These are phyloP conservation scores for Saururus chinensis DNA, from an alignment of 164 flowering plant species.

Conservation along the genomic window DNA sequence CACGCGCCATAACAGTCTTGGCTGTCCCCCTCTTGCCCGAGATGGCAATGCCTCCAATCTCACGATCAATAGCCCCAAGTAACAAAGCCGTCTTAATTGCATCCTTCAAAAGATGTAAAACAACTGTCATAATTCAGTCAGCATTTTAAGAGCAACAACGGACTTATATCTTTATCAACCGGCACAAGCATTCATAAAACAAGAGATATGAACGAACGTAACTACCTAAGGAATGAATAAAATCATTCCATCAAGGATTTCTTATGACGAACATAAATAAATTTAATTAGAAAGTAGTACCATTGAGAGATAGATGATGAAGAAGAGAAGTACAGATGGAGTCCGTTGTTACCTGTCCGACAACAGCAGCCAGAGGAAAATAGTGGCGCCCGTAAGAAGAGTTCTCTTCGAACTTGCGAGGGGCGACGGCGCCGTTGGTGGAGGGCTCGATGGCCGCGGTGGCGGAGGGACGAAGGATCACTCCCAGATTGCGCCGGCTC, in stretches of 20 bases:
- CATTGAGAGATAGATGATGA: no score
- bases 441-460: slow-evolving; percentile 35
- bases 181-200: no score
- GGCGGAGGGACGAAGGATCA: slow-evolving; percentile 9
- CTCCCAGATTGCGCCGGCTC: slow-evolving; percentile 6
- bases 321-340: no score
- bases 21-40: slow-evolving; percentile 95
- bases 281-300: no score
- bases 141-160: no score
- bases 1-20: slow-evolving; percentile 97
- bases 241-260: no score
- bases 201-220: no score
- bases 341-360: slow-evolving; percentile 57
- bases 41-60: slow-evolving; percentile 89
- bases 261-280: no score
- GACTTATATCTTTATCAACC: no score
- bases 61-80: slow-evolving; percentile 93
- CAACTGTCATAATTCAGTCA: no score
- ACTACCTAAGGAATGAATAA: no score
- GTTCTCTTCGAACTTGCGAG: slow-evolving; percentile 11
- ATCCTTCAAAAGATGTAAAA: slow-evolving; percentile 34
- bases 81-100: slow-evolving; percentile 89
- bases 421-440: slow-evolving; percentile 41
- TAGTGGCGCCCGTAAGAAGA: slow-evolving; percentile 56
- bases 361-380: slow-evolving; percentile 94